Evolutionary conservation across 2,329 filamentous ascomycete species (phyloP).

Genomic region (Aspergillus sp.): DNA sequence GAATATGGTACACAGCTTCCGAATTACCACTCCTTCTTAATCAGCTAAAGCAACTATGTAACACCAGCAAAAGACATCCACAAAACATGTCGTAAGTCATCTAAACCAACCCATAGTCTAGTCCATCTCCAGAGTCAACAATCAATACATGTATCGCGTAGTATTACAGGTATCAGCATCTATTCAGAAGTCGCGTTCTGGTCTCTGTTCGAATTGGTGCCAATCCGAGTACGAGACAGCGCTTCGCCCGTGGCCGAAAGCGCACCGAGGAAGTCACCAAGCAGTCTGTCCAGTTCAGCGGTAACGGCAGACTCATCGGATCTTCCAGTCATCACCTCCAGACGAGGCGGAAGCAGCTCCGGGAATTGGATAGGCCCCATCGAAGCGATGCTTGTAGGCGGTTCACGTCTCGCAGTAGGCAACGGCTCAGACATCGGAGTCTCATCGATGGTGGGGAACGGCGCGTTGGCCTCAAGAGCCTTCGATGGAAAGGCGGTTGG

Average conservation of each 20-base stretch:
- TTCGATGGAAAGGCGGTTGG: conserved; percentile 25
- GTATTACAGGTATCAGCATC: background rate
- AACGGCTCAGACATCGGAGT: conserved; percentile 21
- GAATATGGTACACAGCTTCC: background rate
- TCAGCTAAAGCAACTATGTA: too few relatives aligned
- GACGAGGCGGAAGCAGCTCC: conserved; percentile 36
- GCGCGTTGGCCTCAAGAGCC: conserved; percentile 9
- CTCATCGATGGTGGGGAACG: conserved; percentile 8
- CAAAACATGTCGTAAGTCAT: too few relatives aligned
- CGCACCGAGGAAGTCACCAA: conserved; percentile 40
- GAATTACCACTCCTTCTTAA: too few relatives aligned
- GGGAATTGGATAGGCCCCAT: conserved; percentile 35
- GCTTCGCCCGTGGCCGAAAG: conserved; percentile 39
- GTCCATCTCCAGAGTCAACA: too few relatives aligned
- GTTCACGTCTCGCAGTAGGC: conserved; percentile 20
- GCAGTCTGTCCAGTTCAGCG: conserved; percentile 41
- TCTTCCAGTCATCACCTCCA: conserved; percentile 37
- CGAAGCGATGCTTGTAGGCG: conserved; percentile 9
- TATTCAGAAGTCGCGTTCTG: conserved; percentile 10
- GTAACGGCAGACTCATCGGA: conserved; percentile 36
- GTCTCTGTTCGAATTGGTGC: conserved; percentile 13
- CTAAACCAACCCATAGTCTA: too few relatives aligned
- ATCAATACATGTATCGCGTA: too few relatives aligned
- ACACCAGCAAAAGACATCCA: too few relatives aligned
- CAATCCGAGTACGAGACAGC: conserved; percentile 16